A percentile compares a stretch with the other conserved stretches of the same genome.
phyloP scores from a whole-genome alignment of 2,329 filamentous ascomycete genomes.

The Hawksworthiomyces lignivorus region DNA sequence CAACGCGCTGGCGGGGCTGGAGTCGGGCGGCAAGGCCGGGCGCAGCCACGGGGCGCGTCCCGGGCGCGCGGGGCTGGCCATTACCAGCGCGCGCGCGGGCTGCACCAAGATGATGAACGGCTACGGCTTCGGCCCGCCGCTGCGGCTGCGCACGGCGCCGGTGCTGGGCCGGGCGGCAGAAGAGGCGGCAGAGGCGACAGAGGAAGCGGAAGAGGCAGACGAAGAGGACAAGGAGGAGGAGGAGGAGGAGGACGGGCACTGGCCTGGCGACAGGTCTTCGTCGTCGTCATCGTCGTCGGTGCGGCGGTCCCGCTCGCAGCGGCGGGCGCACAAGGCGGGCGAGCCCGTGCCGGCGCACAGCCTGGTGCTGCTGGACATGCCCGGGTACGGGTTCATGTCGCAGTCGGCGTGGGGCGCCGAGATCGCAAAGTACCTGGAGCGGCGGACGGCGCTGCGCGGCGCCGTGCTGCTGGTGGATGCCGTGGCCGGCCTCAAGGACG shows the following conservation, averaged over 20 bases:
- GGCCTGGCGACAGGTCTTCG: neutral
- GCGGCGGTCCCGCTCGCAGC: constrained; percentile 12
- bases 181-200: too few species aligned
- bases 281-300: constrained; percentile 2
- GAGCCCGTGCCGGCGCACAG: constrained; percentile 37
- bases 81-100: constrained; percentile 43
- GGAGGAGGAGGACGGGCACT: neutral
- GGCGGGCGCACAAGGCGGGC: constrained; percentile 11
- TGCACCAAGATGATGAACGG: constrained; percentile 49
- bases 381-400: constrained; percentile 27
- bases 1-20: constrained; percentile 62
- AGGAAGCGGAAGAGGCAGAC: constrained; percentile 16
- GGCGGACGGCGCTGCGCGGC: constrained; percentile 39
- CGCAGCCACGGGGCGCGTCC: constrained; percentile 18
- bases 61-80: constrained; percentile 42
- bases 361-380: constrained; percentile 34
- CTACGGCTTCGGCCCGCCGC: constrained; percentile 43
- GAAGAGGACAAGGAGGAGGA: neutral
- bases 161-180: too few species aligned
- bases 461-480: constrained; percentile 47
- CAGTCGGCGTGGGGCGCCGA: constrained; percentile 44
- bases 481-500: constrained; percentile 41
- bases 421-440: constrained; percentile 42
- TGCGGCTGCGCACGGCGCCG: constrained; percentile 8
- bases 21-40: constrained; percentile 18